These are phyloP conservation scores for Candida pseudoviswanathii DNA, from an alignment of 1,139 yeast genomes.

Conservation along the genomic window DNA sequence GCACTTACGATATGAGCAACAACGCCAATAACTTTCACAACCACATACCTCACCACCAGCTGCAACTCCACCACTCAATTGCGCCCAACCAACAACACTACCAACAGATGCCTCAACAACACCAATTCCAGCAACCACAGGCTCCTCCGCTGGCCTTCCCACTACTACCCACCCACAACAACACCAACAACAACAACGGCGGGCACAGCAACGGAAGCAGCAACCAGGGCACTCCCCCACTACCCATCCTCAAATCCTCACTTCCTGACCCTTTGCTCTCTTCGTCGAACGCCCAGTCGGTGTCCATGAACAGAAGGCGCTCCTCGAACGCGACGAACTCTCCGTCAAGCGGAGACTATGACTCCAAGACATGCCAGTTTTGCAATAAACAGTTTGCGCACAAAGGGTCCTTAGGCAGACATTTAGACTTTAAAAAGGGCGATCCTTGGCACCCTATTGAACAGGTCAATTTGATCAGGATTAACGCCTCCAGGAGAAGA, in stretches of 20 bases:
- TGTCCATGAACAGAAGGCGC: conserved; percentile 9
- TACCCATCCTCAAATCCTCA: conserved; percentile 11
- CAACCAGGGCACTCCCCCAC: neutral
- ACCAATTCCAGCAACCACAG: conserved; percentile 7
- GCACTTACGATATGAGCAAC: neutral
- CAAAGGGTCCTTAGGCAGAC: conserved; percentile 22
- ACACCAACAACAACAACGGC: neutral
- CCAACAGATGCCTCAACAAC: conserved; percentile 8
- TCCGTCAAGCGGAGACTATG: neutral
- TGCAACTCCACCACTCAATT: conserved; percentile 1
- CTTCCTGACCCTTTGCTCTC: conserved; percentile 6
- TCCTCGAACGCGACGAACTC: neutral
- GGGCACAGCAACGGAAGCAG: neutral
- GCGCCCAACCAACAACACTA: neutral
- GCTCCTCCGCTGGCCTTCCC: neutral
- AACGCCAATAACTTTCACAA: neutral
- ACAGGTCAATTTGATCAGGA: conserved; percentile 17
- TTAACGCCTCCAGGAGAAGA: conserved; percentile 15
- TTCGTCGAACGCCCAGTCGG: neutral
- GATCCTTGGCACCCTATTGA: conserved; percentile 22
- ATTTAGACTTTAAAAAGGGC: conserved; percentile 23
- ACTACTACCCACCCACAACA: neutral
- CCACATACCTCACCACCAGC: neutral
- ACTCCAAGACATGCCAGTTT: conserved; percentile 18
- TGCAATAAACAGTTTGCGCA: conserved; percentile 21